Base-by-base conservation (phyloP, 768 basidiomycete genomes). In the Serendipita indica region DNA sequence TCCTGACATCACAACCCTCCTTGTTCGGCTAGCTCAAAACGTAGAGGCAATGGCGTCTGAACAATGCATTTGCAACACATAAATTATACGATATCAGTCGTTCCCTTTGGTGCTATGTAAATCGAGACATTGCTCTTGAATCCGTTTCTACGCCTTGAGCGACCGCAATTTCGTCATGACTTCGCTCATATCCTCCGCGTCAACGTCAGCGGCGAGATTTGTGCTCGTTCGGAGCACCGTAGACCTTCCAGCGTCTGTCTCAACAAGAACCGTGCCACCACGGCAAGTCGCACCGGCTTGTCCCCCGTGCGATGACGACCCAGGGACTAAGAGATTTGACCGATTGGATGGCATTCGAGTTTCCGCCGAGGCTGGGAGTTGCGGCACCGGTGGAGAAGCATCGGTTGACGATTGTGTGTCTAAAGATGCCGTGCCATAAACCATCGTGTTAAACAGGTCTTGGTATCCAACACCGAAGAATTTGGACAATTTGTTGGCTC, bases 391-490 rank as follows among this genome's bases (percentile, higher is more conserved):
- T 54, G 12, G 30, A n/a, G 20, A 16, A 10, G 49, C 20, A 16
- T 32, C 49, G 7, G 20, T 3, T 4, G 10, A 10, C 5, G 32
- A 16, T 16, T 54, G 49, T 10, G 20, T 28, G 10, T 54, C 30
- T 10, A 37, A n/a, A n/a, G n/a, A n/a, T 10, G 10, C 35, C 4
- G 20, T 28, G 7, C n/a, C 49, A 27, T 54, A 54, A 4, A 54
- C 30, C 49, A 54, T 27, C n/a, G 49, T 22, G 32, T 20, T 54
- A n/a, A 54, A 54, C 49, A 81, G 69, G 62, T 77, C 75, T 57
- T 74, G 68, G 62, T 74, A 74, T 27, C 68, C 71, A 32, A 80
- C 79, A 13, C 79, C 79, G 65, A 81, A 81, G 68, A 82, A 80
- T 41, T 74, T 75, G 25, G 77, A 71, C 39, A 82, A 67, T 66